A percentile compares a stretch with the other conserved stretches of the same genome.
phyloP scores from a whole-genome alignment of 2,329 filamentous ascomycete genomes.

The Trichothecium sympodiale region DNA sequence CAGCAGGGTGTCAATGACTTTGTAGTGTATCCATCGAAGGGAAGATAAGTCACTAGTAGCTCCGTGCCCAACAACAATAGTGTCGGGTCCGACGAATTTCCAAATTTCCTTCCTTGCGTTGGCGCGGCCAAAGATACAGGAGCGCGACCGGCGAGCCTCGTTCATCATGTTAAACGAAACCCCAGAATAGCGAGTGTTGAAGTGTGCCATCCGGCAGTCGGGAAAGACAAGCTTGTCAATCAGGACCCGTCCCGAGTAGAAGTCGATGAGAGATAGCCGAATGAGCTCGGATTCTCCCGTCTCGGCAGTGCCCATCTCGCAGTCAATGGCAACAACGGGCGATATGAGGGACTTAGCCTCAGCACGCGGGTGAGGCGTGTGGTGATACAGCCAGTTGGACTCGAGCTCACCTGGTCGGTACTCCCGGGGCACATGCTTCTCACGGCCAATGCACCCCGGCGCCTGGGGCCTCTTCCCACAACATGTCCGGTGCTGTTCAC shows the following conservation, averaged over 20 bases:
- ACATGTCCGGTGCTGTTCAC: conserved; percentile 17
- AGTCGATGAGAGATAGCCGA: conserved; percentile 38
- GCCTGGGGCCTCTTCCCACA: conserved; percentile 12
- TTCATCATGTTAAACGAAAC: conserved; percentile 28
- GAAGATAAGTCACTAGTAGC: conserved; percentile 28
- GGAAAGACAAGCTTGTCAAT: conserved; percentile 41
- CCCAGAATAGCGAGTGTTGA: conserved; percentile 39
- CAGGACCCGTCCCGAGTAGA: conserved; percentile 34
- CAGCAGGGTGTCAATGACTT: conserved; percentile 33
- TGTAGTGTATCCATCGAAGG: conserved; percentile 35
- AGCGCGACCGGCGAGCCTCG: conserved; percentile 16
- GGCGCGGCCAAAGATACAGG: conserved; percentile 28
- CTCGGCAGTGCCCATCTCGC: conserved; percentile 39
- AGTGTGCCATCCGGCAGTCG: conserved; percentile 30
- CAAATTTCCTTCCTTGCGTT: conserved; percentile 30
- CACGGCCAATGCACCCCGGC: conserved; percentile 13
- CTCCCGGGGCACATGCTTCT: conserved; percentile 13
- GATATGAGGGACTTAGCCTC: conserved; percentile 1
- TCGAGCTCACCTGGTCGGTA: conserved; percentile 15
- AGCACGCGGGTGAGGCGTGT: conserved; percentile 7
- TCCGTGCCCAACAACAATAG: conserved; percentile 36
- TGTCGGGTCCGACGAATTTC: conserved; percentile 30
- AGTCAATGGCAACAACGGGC: conserved; percentile 35
- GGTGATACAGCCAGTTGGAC: conserved; percentile 14
- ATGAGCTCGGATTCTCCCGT: conserved; percentile 38